These are phyloP conservation scores for Ceratobasidium sp. DNA, from an alignment of 1,284 basidiomycete genomes.

Conservation along the genomic window DNA sequence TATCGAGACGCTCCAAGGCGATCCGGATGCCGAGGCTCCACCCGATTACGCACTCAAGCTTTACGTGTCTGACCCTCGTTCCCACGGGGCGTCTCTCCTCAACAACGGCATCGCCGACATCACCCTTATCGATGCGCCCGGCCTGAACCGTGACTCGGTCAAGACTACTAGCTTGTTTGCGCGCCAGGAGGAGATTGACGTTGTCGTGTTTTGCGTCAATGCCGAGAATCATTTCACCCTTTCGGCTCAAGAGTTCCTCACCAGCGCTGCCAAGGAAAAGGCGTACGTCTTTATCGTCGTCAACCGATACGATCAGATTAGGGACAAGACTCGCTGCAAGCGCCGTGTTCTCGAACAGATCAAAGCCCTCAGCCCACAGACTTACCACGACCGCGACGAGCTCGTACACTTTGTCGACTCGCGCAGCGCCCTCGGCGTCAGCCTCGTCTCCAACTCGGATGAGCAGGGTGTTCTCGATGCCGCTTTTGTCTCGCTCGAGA, in stretches of 20 bases:
- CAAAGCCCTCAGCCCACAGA: conserved; percentile 89
- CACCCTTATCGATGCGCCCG: conserved; percentile 98
- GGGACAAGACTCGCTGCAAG: conserved; percentile 94
- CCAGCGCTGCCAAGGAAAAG: conserved; percentile 95
- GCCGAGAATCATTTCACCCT: conserved; percentile 99
- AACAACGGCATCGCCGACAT: conserved; percentile 98
- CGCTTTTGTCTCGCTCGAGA: conserved; percentile 88
- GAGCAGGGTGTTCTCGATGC: conserved; percentile 54
- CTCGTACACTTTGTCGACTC: conserved; percentile 99
- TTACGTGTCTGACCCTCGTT: conserved; percentile 81
- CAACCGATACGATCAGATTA: conserved; percentile 97
- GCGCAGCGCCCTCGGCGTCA: conserved; percentile 69
- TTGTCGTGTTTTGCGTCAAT: conserved; percentile 97
- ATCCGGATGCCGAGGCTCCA: conserved; percentile 76
- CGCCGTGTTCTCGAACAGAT: conserved; percentile 94
- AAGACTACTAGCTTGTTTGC: conserved; percentile 97
- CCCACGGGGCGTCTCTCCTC: conserved; percentile 82
- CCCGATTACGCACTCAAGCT: conserved; percentile 79
- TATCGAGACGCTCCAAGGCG: conserved; percentile 79
- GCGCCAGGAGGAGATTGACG: conserved; percentile 98
- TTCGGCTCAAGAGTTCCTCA: conserved; percentile 94
- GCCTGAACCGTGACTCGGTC: conserved; percentile 94
- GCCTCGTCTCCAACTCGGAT: conserved; percentile 52
- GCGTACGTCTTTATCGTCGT: conserved; percentile 99
- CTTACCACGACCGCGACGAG: conserved; percentile 90